Evolutionary conservation across 192 early-diverging fungal species (phyloP).

Genomic region (Coemansia sp.): DNA sequence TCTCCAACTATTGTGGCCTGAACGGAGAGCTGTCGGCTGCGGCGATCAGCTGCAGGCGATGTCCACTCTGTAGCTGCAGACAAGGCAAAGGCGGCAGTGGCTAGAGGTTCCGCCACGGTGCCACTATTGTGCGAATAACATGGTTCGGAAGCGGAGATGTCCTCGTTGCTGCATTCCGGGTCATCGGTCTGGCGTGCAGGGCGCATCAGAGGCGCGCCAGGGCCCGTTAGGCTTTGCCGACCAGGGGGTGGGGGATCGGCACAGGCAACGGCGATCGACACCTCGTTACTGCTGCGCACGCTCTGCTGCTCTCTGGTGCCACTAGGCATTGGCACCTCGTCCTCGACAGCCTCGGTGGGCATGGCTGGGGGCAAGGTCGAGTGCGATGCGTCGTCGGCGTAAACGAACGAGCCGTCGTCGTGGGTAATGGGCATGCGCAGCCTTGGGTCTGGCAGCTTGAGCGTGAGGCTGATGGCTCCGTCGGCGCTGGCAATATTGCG

Average conservation of each 20-base stretch:
- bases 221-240: background rate
- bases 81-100: slow-evolving; percentile 9
- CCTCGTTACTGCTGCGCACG: background rate
- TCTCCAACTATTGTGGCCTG: slow-evolving; percentile 3
- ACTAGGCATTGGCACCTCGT: background rate
- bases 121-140: slow-evolving; percentile 5
- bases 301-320: background rate
- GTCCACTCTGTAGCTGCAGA: slow-evolving; percentile 22
- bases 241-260: slow-evolving; percentile 4
- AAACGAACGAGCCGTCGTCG: slow-evolving; percentile 3
- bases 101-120: background rate
- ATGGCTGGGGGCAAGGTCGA: slow-evolving; percentile 6
- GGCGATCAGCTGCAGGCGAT: slow-evolving; percentile 26
- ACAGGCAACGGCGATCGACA: slow-evolving; percentile 4
- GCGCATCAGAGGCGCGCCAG: background rate
- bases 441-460: slow-evolving; percentile 33
- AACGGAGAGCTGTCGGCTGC: slow-evolving; percentile 6
- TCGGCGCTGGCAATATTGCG: slow-evolving; percentile 22
- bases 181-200: background rate
- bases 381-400: background rate
- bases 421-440: slow-evolving; percentile 22
- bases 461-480: slow-evolving; percentile 30
- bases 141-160: background rate
- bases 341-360: slow-evolving; percentile 8
- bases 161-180: background rate